Conservation (phyloP, 1,139 yeast genomes). For the Wickerhamiella pararugosa region DNA sequence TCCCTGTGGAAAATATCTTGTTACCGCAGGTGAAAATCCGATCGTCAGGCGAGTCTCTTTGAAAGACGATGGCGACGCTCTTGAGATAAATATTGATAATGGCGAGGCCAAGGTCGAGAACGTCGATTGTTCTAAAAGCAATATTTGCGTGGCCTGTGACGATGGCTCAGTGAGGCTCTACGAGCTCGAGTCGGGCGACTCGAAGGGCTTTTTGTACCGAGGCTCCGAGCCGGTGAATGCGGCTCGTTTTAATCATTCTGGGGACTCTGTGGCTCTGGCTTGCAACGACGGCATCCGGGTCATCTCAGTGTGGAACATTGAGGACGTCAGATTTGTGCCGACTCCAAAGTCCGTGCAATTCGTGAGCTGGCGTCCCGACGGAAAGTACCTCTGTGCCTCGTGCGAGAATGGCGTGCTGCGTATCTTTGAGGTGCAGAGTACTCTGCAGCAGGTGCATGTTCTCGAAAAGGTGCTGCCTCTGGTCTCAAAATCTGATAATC, state of each 20-base stretch:
- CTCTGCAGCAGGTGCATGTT: slow-evolving; percentile 35
- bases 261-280: slow-evolving; percentile 43
- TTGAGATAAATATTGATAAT: slow-evolving; percentile 12
- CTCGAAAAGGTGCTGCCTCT: slow-evolving; percentile 26
- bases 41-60: slow-evolving; percentile 24
- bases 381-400: slow-evolving; percentile 40
- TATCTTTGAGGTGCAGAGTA: slow-evolving; percentile 33
- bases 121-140: slow-evolving; percentile 14
- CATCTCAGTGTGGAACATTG: slow-evolving; percentile 40
- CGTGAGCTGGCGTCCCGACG: slow-evolving; percentile 47
- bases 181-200: slow-evolving; percentile 18
- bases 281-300: slow-evolving; percentile 59
- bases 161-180: slow-evolving; percentile 26
- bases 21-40: slow-evolving; percentile 26
- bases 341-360: slow-evolving; percentile 14
- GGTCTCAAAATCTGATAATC: slow-evolving; percentile 25
- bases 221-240: slow-evolving; percentile 54
- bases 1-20: slow-evolving; percentile 22
- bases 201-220: slow-evolving; percentile 19
- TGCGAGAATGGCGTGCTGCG: slow-evolving; percentile 54
- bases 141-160: slow-evolving; percentile 25
- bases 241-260: slow-evolving; percentile 52
- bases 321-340: slow-evolving; percentile 21
- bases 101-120: slow-evolving; percentile 8
- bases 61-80: slow-evolving; percentile 19